phyloP scores from a whole-genome alignment of 768 basidiomycete genomes.

The Rubroboletus pulcherrimus region DNA sequence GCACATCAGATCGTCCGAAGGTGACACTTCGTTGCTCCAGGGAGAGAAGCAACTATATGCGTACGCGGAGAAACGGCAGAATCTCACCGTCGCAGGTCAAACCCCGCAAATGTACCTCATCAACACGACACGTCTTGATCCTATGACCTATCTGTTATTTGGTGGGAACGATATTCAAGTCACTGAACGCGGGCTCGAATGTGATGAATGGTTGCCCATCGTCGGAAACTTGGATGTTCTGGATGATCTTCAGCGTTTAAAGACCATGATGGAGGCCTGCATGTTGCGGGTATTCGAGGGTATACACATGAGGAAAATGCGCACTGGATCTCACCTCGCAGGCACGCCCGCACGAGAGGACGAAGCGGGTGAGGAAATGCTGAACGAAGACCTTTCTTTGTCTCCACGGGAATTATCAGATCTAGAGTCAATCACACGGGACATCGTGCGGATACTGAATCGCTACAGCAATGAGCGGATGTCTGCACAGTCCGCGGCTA shows the following conservation, averaged over 20 bases:
- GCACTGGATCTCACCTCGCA: conserved; percentile 28
- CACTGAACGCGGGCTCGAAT: conserved; percentile 70
- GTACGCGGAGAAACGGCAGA: conserved; percentile 80
- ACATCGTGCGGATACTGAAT: conserved; percentile 71
- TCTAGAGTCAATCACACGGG: conserved; percentile 67
- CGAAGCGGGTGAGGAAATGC: conserved; percentile 54
- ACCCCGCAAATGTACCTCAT: conserved; percentile 66
- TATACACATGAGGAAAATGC: conserved; percentile 44
- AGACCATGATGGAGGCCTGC: conserved; percentile 73
- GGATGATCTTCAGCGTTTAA: conserved; percentile 81
- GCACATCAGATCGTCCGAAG: conserved; percentile 29
- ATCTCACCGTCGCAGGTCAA: conserved; percentile 48
- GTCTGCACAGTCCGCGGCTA: conserved; percentile 51
- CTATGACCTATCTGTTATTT: conserved; percentile 86
- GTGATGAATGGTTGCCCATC: conserved; percentile 89
- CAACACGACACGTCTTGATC: conserved; percentile 80
- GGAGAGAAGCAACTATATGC: conserved; percentile 75
- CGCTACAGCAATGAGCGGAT: conserved; percentile 65
- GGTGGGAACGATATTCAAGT: conserved; percentile 78
- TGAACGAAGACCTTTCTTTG: conserved; percentile 47
- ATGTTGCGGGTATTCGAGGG: conserved; percentile 92
- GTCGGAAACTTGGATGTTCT: conserved; percentile 68
- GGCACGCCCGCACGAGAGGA: conserved; percentile 40
- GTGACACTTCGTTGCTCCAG: conserved; percentile 16
- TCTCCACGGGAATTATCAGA: conserved; percentile 69